phyloP scores from a whole-genome alignment of 176 grass and related monocot genomes.

The Canna indica region DNA sequence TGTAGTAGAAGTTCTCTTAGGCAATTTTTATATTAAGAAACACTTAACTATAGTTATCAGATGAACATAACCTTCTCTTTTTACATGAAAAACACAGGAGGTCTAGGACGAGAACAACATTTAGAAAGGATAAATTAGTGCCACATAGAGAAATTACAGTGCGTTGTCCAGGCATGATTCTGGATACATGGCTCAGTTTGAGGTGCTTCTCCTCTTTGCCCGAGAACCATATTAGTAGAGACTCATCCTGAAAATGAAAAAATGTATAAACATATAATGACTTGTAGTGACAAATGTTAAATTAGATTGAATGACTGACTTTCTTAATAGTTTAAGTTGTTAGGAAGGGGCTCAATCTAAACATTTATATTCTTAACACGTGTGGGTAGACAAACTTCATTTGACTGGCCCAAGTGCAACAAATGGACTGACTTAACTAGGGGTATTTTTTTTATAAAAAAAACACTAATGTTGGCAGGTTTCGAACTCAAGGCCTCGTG shows the following conservation, averaged over 20 bases:
- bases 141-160: slow-evolving; percentile 55
- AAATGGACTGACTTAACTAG: too few species aligned
- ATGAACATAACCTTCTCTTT: background rate
- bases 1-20: background rate
- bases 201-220: slow-evolving; percentile 98
- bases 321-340: background rate
- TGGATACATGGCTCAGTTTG: slow-evolving; percentile 90
- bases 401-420: too few species aligned
- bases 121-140: slow-evolving; percentile 2
- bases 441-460: too few species aligned
- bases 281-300: slow-evolving; percentile 5
- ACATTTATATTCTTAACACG: too few species aligned
- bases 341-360: background rate
- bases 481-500: too few species aligned
- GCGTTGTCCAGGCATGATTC: slow-evolving; percentile 98
- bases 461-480: too few species aligned
- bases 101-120: slow-evolving; percentile 2
- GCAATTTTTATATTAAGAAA: background rate
- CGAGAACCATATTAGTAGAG: slow-evolving; percentile 97
- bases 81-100: background rate
- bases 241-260: slow-evolving; percentile 70
- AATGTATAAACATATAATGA: slow-evolving; percentile 3
- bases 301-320: background rate
- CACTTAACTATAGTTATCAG: background rate
- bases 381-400: too few species aligned